phyloP scores from a whole-genome alignment of 495 filamentous ascomycete genomes.

The Amorphotheca resinae region DNA sequence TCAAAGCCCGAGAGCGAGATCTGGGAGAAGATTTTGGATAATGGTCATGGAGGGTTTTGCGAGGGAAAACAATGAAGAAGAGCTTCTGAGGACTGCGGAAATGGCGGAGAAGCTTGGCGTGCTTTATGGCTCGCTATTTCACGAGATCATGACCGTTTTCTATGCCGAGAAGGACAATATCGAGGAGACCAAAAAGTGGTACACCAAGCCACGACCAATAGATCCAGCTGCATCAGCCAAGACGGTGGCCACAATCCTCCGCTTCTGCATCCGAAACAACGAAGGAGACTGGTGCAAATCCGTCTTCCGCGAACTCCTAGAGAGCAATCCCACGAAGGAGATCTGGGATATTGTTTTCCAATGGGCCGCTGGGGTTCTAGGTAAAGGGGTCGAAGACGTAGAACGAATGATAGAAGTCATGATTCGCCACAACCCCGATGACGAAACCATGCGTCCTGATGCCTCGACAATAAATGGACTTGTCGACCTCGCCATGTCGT shows the following conservation, averaged over 20 bases:
- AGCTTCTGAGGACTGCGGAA: slow-evolving; percentile 32
- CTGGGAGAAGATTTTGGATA: slow-evolving; percentile 37
- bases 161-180: slow-evolving; percentile 39
- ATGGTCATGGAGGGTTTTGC: slow-evolving; percentile 54
- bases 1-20: neutral
- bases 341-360: slow-evolving; percentile 60
- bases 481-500: slow-evolving; percentile 59
- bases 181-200: slow-evolving; percentile 49
- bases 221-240: slow-evolving; percentile 9
- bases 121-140: slow-evolving; percentile 25
- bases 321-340: slow-evolving; percentile 32
- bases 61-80: slow-evolving; percentile 43
- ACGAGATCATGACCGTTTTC: slow-evolving; percentile 38
- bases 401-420: slow-evolving; percentile 55
- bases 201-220: slow-evolving; percentile 36
- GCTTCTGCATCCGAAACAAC: slow-evolving; percentile 42
- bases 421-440: slow-evolving; percentile 31
- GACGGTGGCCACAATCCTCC: slow-evolving; percentile 39
- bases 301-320: slow-evolving; percentile 47
- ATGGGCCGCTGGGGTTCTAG: slow-evolving; percentile 58
- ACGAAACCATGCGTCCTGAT: slow-evolving; percentile 36
- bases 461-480: slow-evolving; percentile 64
- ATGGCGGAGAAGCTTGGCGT: slow-evolving; percentile 24
- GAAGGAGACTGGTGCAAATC: slow-evolving; percentile 50
- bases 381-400: slow-evolving; percentile 56